Evolutionary conservation across 129 eudicot species (phyloP), one percentile per base, ranked within the genome.

Genomic region (Lactuca saligna): DNA sequence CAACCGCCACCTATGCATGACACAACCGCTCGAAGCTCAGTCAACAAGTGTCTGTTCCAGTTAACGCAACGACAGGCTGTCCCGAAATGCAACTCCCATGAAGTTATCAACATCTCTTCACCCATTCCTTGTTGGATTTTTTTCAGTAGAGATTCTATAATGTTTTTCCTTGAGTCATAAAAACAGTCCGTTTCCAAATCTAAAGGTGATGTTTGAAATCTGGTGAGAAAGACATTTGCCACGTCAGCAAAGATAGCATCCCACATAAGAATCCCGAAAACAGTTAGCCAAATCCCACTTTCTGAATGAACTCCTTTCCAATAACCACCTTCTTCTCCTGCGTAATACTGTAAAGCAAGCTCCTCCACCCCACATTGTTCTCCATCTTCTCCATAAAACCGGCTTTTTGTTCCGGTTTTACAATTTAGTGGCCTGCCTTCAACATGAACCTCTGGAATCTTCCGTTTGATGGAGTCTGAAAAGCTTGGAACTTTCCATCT

Each of bases 231-330:
- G 68, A 84, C 95, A 77, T 92, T 81, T 8, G 98, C 85, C 38
- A 88, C 80, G 34, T 92, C 95, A 48, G 98, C 77, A 81, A 92
- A 92, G 20, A 92, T 82, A 17, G 80, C 60, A 81, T 92, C 98
- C 98, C 98, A 92, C 96, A 92, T 84, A 64, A 92, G 87, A 67
- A 88, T 79, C 25, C 98, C 91, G 66, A 88, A 92, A 55, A 92
- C 65, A 62, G 96, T 92, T 42, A 86, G 69, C 98, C 98, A 92
- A 69, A 92, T 82, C 41, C 98, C 98, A 60, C 92, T 86, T 78
- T 92, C 98, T 25, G 98, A 73, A 77, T 92, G 98, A 63, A 92
- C 84, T 67, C 96, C 96, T 51, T 88, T 86, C 98, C 98, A 92
- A 46, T 79, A 81, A 69, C 98, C 96, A n/a, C 89, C 98, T 38